A percentile compares a stretch with the other conserved stretches of the same genome.
These are phyloP conservation scores for Xanthoceras sorbifolium DNA, from an alignment of 345 rosid genomes.

Conservation along the genomic window DNA sequence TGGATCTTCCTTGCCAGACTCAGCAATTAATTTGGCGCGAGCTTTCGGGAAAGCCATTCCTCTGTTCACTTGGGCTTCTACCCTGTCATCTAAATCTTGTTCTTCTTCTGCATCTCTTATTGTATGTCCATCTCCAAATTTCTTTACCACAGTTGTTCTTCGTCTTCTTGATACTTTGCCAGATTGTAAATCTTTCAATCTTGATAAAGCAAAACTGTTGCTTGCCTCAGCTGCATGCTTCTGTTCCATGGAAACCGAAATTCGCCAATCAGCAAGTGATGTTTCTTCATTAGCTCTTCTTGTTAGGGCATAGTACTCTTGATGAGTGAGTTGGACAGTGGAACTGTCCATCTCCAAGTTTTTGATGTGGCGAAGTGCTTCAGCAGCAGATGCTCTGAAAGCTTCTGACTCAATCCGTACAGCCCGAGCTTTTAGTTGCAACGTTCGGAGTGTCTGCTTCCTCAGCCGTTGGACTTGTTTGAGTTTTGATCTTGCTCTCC, in stretches of 20 bases:
- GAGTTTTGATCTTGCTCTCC: slow-evolving; percentile 29
- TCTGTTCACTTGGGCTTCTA: slow-evolving; percentile 7
- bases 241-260: slow-evolving; percentile 49
- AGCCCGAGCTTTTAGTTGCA: slow-evolving; percentile 42
- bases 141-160: neutral
- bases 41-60: slow-evolving; percentile 34
- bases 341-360: slow-evolving; percentile 21
- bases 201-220: slow-evolving; percentile 32
- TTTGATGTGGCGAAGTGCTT: slow-evolving; percentile 27
- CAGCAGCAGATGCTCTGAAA: slow-evolving; percentile 32
- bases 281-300: slow-evolving; percentile 46
- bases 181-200: slow-evolving; percentile 25
- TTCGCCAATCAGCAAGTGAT: slow-evolving; percentile 44
- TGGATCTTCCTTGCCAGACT: slow-evolving; percentile 7
- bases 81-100: slow-evolving; percentile 6
- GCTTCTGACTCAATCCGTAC: slow-evolving; percentile 49
- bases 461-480: slow-evolving; percentile 42
- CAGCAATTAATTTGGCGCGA: slow-evolving; percentile 19
- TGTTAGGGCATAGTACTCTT: slow-evolving; percentile 41
- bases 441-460: slow-evolving; percentile 45
- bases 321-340: slow-evolving; percentile 29
- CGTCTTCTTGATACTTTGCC: slow-evolving; percentile 13
- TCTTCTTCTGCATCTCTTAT: slow-evolving; percentile 21
- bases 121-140: neutral
- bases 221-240: slow-evolving; percentile 44